Evolutionary conservation across 331 rosid genomes (phyloP), one percentile per base, ranked within the genome.

Genomic region (Telfairia occidentalis): DNA sequence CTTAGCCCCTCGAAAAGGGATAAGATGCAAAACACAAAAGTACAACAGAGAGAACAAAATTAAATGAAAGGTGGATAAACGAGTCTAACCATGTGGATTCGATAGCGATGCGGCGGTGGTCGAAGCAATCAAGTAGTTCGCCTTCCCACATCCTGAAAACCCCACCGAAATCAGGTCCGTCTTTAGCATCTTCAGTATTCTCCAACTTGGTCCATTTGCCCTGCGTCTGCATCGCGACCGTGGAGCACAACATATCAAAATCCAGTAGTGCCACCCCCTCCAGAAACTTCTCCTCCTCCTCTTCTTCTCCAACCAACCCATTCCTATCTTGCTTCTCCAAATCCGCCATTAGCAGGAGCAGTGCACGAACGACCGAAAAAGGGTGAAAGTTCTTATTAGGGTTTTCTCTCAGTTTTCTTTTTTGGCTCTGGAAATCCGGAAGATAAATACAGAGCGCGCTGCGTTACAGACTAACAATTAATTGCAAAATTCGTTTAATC

Each of bases 141-240:
- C 99, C 99, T 53, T 95, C 99, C 99, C 99, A 95, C 99, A 95
- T 90, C 96, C 99, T 86, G 34, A 95, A 83, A 60, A 92, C 97
- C 30, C 97, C 99, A 66, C 92, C 94, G 21, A 74, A 66, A 46
- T 54, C 82, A 3, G 54, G 74, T 13, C 74, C 89, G 23, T 70
- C 87, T 3, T 79, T 37, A 6, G 59, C 75, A 58, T 55, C 86
- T 3, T 57, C 82, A 19, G 49, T 49, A 34, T 23, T 71, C 13
- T 79, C 86, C 38, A 85, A 87, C 81, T 82, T 88, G 38, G 86
- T 85, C 96, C 92, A 90, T 82, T 82, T 90, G 0, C 99, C 97
- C 37, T 90, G 84, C 30, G 91, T 85, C 84, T 84, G 99, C 87
- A 90, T 74, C 16, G 99, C 99, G 82, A 95, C 99, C 54, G 97